phyloP scores from a whole-genome alignment of 352 stramenopile genomes.

The Phytophthora sansomeana region DNA sequence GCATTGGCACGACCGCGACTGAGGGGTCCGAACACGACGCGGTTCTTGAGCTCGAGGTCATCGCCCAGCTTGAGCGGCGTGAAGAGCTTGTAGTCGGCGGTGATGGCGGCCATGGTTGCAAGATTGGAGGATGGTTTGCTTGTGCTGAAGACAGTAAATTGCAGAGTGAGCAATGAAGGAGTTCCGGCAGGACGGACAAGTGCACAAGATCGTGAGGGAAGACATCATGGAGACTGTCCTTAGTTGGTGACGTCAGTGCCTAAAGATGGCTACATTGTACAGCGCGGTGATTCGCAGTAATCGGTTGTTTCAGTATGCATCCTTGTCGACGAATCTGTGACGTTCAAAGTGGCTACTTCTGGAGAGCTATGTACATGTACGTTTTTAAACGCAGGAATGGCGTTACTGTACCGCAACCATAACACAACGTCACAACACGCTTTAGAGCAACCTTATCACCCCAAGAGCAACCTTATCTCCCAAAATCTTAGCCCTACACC shows the following conservation, averaged over 20 bases:
- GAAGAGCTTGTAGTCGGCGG: conserved; percentile 47
- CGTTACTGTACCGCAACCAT: no score
- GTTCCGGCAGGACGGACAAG: background rate
- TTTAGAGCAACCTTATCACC: no score
- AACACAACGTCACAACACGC: no score
- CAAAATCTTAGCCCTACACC: no score
- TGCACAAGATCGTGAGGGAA: background rate
- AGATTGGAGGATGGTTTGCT: conserved; percentile 1
- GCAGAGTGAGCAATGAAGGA: conserved; percentile 10
- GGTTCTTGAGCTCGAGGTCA: conserved; percentile 38
- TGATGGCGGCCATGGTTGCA: conserved; percentile 22
- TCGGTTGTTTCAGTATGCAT: background rate
- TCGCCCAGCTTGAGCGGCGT: conserved; percentile 45
- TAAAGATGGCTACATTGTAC: no score
- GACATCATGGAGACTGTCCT: background rate
- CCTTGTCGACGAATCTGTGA: background rate
- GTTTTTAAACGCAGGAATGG: no score
- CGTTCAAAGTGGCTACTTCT: background rate
- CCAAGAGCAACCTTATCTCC: no score
- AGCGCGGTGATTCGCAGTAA: background rate
- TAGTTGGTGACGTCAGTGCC: no score
- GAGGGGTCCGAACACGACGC: conserved; percentile 28
- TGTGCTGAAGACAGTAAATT: conserved; percentile 17
- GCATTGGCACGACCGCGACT: conserved; percentile 29
- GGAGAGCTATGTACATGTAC: background rate